Percentiles rank a stretch among this genome's conserved stretches.
phyloP scores from a whole-genome alignment of 129 eudicot genomes.

The Sambucus nigra region DNA sequence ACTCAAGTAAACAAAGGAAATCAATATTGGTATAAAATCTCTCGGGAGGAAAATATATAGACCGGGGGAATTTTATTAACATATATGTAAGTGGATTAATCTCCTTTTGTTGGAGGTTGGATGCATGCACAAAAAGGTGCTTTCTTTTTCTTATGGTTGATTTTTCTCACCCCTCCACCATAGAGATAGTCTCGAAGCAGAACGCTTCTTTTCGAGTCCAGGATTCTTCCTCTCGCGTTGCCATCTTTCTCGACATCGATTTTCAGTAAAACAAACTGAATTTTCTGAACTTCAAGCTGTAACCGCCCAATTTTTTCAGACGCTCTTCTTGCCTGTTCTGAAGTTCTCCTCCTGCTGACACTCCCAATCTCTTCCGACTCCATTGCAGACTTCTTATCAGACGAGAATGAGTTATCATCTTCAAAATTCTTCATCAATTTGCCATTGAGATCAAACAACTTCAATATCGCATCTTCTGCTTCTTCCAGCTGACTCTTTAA shows the following conservation, averaged over 20 bases:
- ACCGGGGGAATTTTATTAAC: conserved; percentile 13
- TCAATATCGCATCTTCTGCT: conserved; percentile 56
- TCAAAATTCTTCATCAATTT: conserved; percentile 58
- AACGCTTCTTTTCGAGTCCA: conserved; percentile 55
- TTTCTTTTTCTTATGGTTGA: conserved; percentile 43
- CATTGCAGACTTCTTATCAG: conserved; percentile 13
- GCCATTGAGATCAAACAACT: conserved; percentile 61
- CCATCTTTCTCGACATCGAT: conserved; percentile 44
- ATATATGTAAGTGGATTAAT: conserved; percentile 36
- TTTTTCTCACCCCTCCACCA: conserved; percentile 45
- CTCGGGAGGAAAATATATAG: conserved; percentile 1
- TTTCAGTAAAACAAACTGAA: conserved; percentile 73
- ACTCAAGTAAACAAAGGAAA: conserved; percentile 2
- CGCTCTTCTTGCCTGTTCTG: conserved; percentile 61
- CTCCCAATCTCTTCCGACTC: conserved; percentile 42
- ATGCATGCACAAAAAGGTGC: conserved; percentile 72
- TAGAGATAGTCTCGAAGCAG: conserved; percentile 71
- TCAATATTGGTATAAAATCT: conserved; percentile 1
- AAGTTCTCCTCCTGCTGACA: conserved; percentile 43
- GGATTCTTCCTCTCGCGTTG: conserved; percentile 30
- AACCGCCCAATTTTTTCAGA: conserved; percentile 84
- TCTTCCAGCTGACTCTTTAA: conserved; percentile 64
- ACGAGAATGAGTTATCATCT: conserved; percentile 18
- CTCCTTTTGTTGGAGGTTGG: conserved; percentile 59
- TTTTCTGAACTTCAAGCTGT: conserved; percentile 80